Evolutionary conservation across 306 rosid species (phyloP).

Genomic region (Prunus fruticosa): DNA sequence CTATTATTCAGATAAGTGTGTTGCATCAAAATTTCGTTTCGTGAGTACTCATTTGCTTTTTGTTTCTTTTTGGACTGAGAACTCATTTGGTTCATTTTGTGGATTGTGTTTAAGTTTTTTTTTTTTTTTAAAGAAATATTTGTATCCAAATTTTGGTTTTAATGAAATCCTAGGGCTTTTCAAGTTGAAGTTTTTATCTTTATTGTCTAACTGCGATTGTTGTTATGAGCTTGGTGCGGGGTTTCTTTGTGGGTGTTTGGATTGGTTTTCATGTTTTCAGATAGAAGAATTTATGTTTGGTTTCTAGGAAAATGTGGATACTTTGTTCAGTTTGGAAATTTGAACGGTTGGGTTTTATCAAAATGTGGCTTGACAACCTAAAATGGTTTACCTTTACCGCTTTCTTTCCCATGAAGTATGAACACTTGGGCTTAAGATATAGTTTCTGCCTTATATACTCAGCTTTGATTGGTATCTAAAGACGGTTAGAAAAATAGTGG

Average conservation of each 20-base stretch:
- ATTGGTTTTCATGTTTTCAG: neutral
- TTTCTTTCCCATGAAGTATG: neutral
- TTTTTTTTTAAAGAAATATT: neutral
- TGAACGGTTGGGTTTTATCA: neutral
- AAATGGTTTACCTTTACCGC: neutral
- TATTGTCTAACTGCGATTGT: neutral
- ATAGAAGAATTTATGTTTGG: neutral
- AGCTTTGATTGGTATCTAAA: neutral
- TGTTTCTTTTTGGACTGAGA: neutral
- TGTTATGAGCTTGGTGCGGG: neutral
- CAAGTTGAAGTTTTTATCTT: neutral
- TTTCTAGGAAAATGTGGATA: too few relatives aligned
- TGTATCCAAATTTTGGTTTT: neutral
- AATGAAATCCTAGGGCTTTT: neutral
- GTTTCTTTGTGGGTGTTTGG: neutral
- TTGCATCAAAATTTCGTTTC: neutral
- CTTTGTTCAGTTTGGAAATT: too few relatives aligned
- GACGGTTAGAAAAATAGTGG: neutral
- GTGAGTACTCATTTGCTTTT: neutral
- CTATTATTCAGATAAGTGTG: neutral
- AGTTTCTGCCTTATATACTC: neutral
- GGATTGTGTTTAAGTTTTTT: neutral
- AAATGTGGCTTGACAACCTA: neutral
- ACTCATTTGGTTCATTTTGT: neutral
- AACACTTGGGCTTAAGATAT: neutral